Conservation (phyloP, 2,329 filamentous ascomycete species). For the Gaeumannomyces tritici region DNA sequence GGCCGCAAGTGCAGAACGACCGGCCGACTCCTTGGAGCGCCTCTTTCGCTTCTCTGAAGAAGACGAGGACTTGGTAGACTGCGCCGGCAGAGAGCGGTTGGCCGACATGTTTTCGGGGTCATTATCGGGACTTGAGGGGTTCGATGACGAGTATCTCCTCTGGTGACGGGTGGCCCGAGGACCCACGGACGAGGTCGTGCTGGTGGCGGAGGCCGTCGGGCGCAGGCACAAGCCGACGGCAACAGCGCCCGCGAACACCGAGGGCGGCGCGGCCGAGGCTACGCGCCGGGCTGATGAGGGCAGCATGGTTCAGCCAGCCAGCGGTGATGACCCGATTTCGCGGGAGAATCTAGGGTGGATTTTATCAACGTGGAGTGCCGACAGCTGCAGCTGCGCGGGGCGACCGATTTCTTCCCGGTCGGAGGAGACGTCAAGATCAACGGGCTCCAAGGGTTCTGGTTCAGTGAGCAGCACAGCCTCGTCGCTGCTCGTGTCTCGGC, state of each 20-base stretch:
- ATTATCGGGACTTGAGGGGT: constrained; percentile 51
- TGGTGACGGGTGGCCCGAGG: constrained; percentile 33
- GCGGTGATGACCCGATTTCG: neutral
- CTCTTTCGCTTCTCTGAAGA: constrained; percentile 46
- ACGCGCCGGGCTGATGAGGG: constrained; percentile 47
- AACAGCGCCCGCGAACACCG: constrained; percentile 32
- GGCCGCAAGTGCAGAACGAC: constrained; percentile 20
- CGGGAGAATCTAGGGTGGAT: neutral
- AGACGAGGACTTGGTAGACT: constrained; percentile 31
- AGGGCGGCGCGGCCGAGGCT: constrained; percentile 35
- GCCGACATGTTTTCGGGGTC: constrained; percentile 41
- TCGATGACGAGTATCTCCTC: constrained; percentile 50
- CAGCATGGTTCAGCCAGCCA: constrained; percentile 28
- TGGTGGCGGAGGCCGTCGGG: constrained; percentile 14
- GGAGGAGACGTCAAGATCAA: neutral
- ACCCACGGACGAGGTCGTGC: constrained; percentile 22
- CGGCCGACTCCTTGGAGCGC: constrained; percentile 40
- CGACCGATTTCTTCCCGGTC: neutral
- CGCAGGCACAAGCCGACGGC: constrained; percentile 27
- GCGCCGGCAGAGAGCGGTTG: constrained; percentile 38
- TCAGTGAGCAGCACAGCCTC: neutral
- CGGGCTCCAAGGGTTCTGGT: neutral
- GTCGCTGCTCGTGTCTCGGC: neutral
- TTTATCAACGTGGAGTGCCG: neutral
- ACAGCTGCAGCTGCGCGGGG: neutral